Conservation (phyloP, 2,329 filamentous ascomycete species). For the Teratosphaeria destructans region DNA sequence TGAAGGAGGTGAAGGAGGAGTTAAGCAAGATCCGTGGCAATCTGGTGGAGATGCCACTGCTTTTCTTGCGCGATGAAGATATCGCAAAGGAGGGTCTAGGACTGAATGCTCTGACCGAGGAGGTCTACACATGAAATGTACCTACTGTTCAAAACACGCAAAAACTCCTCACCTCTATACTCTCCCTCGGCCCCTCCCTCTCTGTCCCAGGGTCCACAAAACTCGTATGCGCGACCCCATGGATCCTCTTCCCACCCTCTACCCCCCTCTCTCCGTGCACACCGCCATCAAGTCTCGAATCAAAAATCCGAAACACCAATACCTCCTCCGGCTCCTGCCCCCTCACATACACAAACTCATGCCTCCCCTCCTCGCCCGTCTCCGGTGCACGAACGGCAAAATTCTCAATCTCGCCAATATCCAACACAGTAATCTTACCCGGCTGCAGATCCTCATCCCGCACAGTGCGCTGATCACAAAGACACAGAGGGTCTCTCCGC, state of each 20-base stretch:
- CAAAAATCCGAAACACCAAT: constrained; percentile 9
- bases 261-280: constrained; percentile 2
- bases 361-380: background rate
- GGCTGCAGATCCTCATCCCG: constrained; percentile 7
- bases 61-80: constrained; percentile 77
- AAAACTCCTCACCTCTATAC: constrained; percentile 11
- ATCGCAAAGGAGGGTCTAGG: constrained; percentile 72
- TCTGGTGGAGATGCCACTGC: constrained; percentile 74
- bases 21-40: constrained; percentile 57
- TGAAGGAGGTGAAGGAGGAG: constrained; percentile 50
- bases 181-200: constrained; percentile 5
- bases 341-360: constrained; percentile 12
- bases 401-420: constrained; percentile 12
- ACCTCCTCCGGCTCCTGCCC: constrained; percentile 9
- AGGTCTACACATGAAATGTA: constrained; percentile 33
- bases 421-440: constrained; percentile 7
- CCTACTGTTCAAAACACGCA: constrained; percentile 7
- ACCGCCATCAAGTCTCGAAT: constrained; percentile 6
- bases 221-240: constrained; percentile 10
- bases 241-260: constrained; percentile 4
- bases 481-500: constrained; percentile 7
- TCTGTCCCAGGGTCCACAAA: constrained; percentile 12
- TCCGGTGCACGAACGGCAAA: constrained; percentile 6
- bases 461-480: constrained; percentile 7
- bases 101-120: constrained; percentile 39